Evolutionary conservation across 2,329 filamentous ascomycete genomes (phyloP).

Genomic region (Orbilia oligospora): DNA sequence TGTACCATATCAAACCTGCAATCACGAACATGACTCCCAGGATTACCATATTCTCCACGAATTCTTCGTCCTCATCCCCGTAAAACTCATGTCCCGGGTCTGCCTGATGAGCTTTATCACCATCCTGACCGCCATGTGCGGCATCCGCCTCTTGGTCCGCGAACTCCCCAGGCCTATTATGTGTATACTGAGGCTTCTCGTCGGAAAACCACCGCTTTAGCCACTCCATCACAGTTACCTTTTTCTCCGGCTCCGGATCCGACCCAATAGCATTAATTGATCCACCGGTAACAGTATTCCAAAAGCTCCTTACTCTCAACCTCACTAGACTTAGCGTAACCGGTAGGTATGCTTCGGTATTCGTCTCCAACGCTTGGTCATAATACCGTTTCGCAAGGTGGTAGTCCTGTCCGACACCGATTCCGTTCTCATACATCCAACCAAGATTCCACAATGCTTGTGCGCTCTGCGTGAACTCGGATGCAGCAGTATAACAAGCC

Average conservation of each 20-base stretch:
- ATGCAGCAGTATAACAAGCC: constrained; percentile 90
- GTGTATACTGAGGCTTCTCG: constrained; percentile 62
- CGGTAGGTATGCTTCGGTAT: constrained; percentile 91
- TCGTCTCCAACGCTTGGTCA: constrained; percentile 90
- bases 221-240: constrained; percentile 62
- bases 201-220: constrained; percentile 64
- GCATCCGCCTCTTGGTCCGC: constrained; percentile 53
- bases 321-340: constrained; percentile 91
- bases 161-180: constrained; percentile 51
- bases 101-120: constrained; percentile 19
- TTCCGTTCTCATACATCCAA: constrained; percentile 99
- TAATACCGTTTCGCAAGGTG: constrained; percentile 97
- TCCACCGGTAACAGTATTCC: constrained; percentile 94
- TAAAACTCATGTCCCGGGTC: constrained; percentile 68
- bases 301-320: constrained; percentile 85
- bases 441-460: constrained; percentile 97
- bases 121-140: constrained; percentile 37
- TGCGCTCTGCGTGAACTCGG: constrained; percentile 90
- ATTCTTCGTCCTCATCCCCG: constrained; percentile 78
- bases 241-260: constrained; percentile 62
- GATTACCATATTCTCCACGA: constrained; percentile 88
- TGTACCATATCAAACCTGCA: constrained; percentile 84
- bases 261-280: constrained; percentile 76
- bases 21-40: constrained; percentile 81
- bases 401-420: constrained; percentile 93